Base-by-base conservation (phyloP, 164 flowering plant genomes). In the Cinnamomum chago region DNA sequence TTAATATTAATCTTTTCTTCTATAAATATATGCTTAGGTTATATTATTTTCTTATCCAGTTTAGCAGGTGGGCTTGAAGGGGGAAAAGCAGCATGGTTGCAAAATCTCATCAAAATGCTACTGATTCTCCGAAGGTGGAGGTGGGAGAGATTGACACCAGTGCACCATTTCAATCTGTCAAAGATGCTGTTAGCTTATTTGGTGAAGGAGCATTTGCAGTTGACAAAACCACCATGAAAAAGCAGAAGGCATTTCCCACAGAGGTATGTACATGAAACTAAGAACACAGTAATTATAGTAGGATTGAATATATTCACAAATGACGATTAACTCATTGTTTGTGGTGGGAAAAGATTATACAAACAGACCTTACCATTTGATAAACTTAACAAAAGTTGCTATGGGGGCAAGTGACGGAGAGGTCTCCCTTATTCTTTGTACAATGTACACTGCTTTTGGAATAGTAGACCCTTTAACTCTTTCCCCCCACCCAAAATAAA, bases 121-220 rank as follows among this genome's bases (percentile, higher is more conserved):
- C 81, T 47, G 90, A 81, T 66, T 88, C 94, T 58, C 81, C 92
- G 6, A 90, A 78, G 78, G 87, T 71, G 22, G 92, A 84, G 83
- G 92, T 92, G 40, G 98, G 98, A 51, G 99, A 95, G 83, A 90
- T 95, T 65, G 98, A 95, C 83, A 95, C 99, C 22, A 89, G 98
- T 18, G 89, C 98, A 62, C 99, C 99, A 33, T 93, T 95, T 84
- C 93, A 91, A 71, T 95, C 99, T 76, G 99, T 95, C 74, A 95
- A 90, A 88, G 99, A 90, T 83, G 99, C 98, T 55, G 96, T 92
- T 76, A 85, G 82, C 78, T 82, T 93, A 70, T 95, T 95, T 78
- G 99, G 97, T 40, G 93, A 90, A 85, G 94, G 88, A 76, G 89
- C 94, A 67, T 84, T 87, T 73, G 87, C 95, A 17, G 94, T 92